Conservation (phyloP, 2,329 filamentous ascomycete species). For the Penicillium sp. region DNA sequence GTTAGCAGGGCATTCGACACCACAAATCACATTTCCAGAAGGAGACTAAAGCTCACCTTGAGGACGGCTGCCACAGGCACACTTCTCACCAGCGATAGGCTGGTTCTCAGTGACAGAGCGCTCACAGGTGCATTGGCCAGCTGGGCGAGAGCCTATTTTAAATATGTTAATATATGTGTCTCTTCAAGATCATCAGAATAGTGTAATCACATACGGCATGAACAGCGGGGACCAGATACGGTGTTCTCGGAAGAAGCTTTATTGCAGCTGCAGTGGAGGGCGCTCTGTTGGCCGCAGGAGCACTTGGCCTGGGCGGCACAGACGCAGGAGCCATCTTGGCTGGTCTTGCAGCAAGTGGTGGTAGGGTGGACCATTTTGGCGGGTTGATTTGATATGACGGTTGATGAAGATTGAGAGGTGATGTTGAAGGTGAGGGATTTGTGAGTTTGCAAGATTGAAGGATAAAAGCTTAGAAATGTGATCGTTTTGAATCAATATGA, state of each 20-base stretch:
- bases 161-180: not conserved
- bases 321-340: constrained; percentile 46
- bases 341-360: constrained; percentile 52
- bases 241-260: constrained; percentile 69
- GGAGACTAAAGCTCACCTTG: constrained; percentile 48
- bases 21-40: not conserved
- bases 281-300: constrained; percentile 81
- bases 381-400: constrained; percentile 4
- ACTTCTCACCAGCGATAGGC: constrained; percentile 52
- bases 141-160: constrained; percentile 56
- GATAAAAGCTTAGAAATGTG: not conserved
- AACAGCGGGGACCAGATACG: constrained; percentile 64
- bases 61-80: constrained; percentile 67
- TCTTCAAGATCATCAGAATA: not conserved
- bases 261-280: constrained; percentile 76
- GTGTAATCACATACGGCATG: constrained; percentile 54
- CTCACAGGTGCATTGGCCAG: constrained; percentile 73
- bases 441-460: not conserved
- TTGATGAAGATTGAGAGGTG: not conserved
- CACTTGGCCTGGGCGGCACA: constrained; percentile 57
- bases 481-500: not conserved
- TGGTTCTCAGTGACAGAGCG: constrained; percentile 62
- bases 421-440: not conserved
- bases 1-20: constrained; percentile 10
- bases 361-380: constrained; percentile 41